Evolutionary conservation across 176 grass and related monocot species (phyloP), one percentile per base, ranked within the genome.

Genomic region (Lolium multiflorum): DNA sequence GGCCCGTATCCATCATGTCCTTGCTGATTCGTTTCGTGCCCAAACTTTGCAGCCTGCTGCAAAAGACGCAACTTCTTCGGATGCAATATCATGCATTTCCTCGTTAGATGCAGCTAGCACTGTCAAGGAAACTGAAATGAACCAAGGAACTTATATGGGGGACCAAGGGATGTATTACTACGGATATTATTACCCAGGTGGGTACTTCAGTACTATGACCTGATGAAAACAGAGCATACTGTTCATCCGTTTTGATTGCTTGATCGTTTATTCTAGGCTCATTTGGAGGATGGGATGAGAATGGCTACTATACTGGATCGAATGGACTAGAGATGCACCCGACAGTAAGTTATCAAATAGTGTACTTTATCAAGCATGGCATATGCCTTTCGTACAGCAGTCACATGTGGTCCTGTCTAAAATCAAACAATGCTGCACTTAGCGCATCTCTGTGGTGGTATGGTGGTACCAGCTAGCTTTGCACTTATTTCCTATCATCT

Each of bases 171-270:
- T 88, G 87, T 98, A 89, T 84, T 91, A 91, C 88, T 90, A 91
- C 48, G 95, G 93, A 9, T 95, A 90, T 82, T 89, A 92, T 71
- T 93, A 93, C 86, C 95, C 95, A 90, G 95, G 95, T 98, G 75
- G 38, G 95, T 65, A 77, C 48, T 65, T 82, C 47, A 87, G 31
- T 31, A 26, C 38, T 62, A 26, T 55, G 18, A 20, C 25, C 59
- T 88, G 59, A 46, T 88, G 59, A 46, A 68, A 63, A 59, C 12
- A 38, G 64, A 71, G 59, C 25, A 38, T n/a, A 61, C 21, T 26
- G 31, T 75, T 52, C 64, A 55, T 74, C 61, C 58, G 66, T 84
- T 65, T 72, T 90, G 48, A 87, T 41, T 13, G 39, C 80, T 85
- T 84, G 39, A 81, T 81, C 88, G 65, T 89, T 77, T 81, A 82